Evolutionary conservation across 352 stramenopile species (phyloP).

Genomic region (Phytophthora pisi): DNA sequence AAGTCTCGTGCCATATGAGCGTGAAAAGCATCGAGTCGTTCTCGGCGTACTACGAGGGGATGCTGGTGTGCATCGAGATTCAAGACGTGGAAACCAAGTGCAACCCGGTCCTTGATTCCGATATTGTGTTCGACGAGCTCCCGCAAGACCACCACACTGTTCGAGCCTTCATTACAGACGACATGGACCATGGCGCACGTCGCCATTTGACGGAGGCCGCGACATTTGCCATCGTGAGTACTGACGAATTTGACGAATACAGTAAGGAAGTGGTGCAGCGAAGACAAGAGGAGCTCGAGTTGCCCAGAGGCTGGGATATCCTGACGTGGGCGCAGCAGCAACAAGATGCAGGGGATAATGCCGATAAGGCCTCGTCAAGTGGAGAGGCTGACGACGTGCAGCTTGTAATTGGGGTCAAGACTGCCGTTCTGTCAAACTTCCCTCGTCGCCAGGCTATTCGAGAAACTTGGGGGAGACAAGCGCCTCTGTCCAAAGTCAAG

Average conservation of each 20-base stretch:
- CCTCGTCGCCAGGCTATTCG: conserved; percentile 33
- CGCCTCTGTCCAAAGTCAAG: conserved; percentile 1
- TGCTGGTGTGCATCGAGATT: conserved; percentile 7
- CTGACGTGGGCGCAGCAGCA: conserved; percentile 7
- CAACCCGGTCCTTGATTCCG: conserved; percentile 6
- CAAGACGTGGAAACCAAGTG: neutral
- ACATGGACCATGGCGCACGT: neutral
- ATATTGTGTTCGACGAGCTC: conserved; percentile 2
- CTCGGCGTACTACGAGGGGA: neutral
- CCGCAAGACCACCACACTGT: conserved; percentile 3
- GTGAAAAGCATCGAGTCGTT: conserved; percentile 2
- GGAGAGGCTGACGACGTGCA: neutral
- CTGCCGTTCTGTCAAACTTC: conserved; percentile 37
- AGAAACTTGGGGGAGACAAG: conserved; percentile 37
- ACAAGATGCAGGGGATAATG: neutral
- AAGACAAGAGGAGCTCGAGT: neutral
- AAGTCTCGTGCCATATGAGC: neutral
- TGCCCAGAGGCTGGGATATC: conserved; percentile 3
- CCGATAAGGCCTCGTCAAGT: conserved; percentile 2
- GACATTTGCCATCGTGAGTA: conserved; percentile 2
- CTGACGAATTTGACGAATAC: neutral
- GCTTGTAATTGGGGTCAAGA: conserved; percentile 50
- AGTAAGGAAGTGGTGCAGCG: neutral
- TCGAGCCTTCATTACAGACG: neutral
- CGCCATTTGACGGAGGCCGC: neutral